phyloP scores from a whole-genome alignment of 345 rosid species.

The Angophora floribunda region DNA sequence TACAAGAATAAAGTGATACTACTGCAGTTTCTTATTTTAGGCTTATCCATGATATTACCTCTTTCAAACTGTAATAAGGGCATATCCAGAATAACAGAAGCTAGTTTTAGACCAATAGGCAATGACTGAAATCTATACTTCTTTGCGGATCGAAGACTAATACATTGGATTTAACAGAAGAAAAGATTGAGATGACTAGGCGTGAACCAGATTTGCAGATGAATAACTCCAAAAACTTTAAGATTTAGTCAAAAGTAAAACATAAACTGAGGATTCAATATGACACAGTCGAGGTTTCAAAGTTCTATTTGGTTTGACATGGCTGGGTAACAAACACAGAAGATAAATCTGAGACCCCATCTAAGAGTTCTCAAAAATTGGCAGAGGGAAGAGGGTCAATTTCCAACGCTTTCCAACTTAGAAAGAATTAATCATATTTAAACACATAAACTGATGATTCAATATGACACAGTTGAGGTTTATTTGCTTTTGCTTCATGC shows the following conservation, averaged over 20 bases:
- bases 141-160: not conserved
- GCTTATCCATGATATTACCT: not conserved
- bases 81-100: not conserved
- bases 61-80: not conserved
- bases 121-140: not conserved
- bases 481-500: not conserved
- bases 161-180: not conserved
- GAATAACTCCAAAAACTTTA: not conserved
- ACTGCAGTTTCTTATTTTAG: not conserved
- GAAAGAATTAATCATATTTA: not conserved
- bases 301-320: not conserved
- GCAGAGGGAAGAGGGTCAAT: not conserved
- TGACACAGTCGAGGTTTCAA: not conserved
- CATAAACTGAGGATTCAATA: not conserved
- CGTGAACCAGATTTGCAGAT: not conserved
- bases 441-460: not conserved
- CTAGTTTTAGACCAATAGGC: not conserved
- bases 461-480: not conserved
- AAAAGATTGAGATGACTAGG: not conserved
- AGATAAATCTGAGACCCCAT: not conserved
- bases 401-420: not conserved
- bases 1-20: not conserved
- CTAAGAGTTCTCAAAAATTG: not conserved
- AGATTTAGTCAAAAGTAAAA: not conserved
- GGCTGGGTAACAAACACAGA: not conserved